These are phyloP conservation scores for Exophiala bonariae DNA, from an alignment of 2,329 filamentous ascomycete species.

Conservation along the genomic window DNA sequence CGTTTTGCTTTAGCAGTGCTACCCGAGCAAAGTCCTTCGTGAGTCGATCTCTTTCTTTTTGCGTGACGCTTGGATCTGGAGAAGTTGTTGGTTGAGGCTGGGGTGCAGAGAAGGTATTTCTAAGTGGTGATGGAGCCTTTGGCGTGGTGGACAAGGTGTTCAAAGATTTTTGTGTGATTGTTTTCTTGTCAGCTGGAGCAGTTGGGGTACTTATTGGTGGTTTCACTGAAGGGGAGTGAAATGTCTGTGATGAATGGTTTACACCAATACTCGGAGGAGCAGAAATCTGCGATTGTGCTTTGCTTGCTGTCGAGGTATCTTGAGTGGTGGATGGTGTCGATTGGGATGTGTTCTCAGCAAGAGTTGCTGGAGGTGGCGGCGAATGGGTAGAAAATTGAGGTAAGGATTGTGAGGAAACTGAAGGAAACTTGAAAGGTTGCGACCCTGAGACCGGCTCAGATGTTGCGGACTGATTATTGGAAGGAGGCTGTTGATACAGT, in stretches of 20 bases:
- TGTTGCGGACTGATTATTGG: not conserved
- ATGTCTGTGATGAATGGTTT: no score
- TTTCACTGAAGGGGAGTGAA: no score
- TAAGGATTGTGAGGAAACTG: not conserved
- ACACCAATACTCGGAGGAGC: no score
- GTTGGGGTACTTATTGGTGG: no score
- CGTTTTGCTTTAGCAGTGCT: slow-evolving; percentile 18
- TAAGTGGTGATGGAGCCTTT: slow-evolving; percentile 4
- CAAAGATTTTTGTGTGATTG: no score
- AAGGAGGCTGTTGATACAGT: not conserved
- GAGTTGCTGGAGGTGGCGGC: no score
- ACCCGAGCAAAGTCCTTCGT: slow-evolving; percentile 15
- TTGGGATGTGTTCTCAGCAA: not conserved
- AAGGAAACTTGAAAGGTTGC: slow-evolving; percentile 11
- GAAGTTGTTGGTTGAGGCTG: slow-evolving; percentile 7
- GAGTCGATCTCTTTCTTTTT: slow-evolving; percentile 11
- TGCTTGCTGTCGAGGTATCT: not conserved
- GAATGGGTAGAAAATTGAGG: no score
- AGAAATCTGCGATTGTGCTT: not conserved
- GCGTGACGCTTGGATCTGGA: slow-evolving; percentile 6
- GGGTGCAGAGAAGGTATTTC: slow-evolving; percentile 14
- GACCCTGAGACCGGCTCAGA: not conserved
- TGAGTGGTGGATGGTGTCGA: slow-evolving; percentile 1
- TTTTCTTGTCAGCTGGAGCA: no score
- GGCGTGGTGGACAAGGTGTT: not conserved